These are phyloP conservation scores for Bolboschoenus planiculmis DNA, from an alignment of 176 grass and related monocot genomes.

Conservation along the genomic window DNA sequence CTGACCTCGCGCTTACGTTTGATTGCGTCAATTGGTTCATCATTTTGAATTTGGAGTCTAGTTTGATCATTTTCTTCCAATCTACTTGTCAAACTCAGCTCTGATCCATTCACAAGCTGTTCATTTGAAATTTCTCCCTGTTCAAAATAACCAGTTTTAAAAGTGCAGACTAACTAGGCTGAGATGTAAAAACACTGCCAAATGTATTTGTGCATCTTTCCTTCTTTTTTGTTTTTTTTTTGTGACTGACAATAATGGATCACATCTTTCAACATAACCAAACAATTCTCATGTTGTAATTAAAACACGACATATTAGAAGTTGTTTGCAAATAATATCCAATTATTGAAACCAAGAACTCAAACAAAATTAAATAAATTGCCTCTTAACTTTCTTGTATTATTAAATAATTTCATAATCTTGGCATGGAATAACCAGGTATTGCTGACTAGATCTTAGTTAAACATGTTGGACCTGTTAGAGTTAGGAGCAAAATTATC, in stretches of 20 bases:
- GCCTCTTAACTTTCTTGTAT: neutral
- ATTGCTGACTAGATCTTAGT: neutral
- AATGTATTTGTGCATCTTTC: neutral
- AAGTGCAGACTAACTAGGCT: neutral
- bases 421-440: neutral
- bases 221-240: neutral
- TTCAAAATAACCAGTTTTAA: neutral
- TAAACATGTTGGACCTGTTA: neutral
- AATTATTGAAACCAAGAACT: neutral
- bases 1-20: slow-evolving; percentile 55
- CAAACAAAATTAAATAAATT: neutral
- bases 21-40: slow-evolving; percentile 30
- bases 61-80: slow-evolving; percentile 28
- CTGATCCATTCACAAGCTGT: slow-evolving; percentile 1
- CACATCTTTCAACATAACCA: neutral
- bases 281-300: neutral
- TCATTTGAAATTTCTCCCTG: slow-evolving; percentile 22
- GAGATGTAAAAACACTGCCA: neutral
- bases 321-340: neutral
- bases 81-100: slow-evolving; percentile 13
- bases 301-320: neutral
- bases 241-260: neutral
- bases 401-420: too few relatives aligned
- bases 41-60: slow-evolving; percentile 3
- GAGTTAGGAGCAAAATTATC: too few relatives aligned